A percentile compares a stretch with the other conserved stretches of the same genome.
phyloP scores from a whole-genome alignment of 495 filamentous ascomycete genomes.

The Thermothielavioides terrestris region DNA sequence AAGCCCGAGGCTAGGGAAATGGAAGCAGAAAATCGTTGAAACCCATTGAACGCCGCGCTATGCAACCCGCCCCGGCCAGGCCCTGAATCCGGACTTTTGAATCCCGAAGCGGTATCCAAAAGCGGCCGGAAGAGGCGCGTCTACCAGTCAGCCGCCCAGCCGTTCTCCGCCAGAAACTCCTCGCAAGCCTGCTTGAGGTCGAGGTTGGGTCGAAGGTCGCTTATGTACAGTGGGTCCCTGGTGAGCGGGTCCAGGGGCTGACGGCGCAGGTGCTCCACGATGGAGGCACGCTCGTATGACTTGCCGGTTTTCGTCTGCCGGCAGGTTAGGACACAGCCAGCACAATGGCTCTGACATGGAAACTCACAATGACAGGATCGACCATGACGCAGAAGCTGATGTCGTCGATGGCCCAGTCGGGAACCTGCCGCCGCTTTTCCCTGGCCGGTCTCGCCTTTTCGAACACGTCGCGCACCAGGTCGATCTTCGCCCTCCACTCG shows the following conservation, averaged over 20 bases:
- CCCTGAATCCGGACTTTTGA: too few species aligned
- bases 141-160: constrained; percentile 91
- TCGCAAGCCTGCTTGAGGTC: constrained; percentile 75
- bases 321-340: neutral
- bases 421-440: constrained; percentile 57
- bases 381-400: constrained; percentile 91
- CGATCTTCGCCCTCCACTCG: constrained; percentile 51
- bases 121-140: neutral
- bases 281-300: constrained; percentile 82
- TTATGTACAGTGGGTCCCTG: constrained; percentile 55
- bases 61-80: neutral
- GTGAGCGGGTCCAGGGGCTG: constrained; percentile 75
- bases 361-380: constrained; percentile 70
- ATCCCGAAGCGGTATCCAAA: neutral
- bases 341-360: neutral
- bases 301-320: constrained; percentile 69
- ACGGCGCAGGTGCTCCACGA: constrained; percentile 75
- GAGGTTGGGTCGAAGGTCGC: constrained; percentile 77
- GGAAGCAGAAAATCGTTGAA: neutral
- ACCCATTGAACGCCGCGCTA: neutral
- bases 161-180: constrained; percentile 76
- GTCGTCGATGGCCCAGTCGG: constrained; percentile 79
- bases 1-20: neutral
- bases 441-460: constrained; percentile 44
- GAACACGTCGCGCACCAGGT: constrained; percentile 51